Conservation (phyloP, 2,329 filamentous ascomycete genomes). For the Aschersonia sp. region DNA sequence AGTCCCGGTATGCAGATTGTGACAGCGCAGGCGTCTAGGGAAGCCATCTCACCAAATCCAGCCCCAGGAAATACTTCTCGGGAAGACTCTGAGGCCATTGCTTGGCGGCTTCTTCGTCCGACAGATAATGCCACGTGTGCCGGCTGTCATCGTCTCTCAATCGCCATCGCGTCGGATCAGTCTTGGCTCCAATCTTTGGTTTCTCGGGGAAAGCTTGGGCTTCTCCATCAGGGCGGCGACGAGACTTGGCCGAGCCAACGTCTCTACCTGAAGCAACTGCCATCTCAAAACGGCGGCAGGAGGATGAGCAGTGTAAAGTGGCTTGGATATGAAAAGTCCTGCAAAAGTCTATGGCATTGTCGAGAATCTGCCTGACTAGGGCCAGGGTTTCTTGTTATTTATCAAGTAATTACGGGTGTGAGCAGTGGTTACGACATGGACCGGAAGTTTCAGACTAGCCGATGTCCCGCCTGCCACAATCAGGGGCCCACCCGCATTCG, state of each 20-base stretch:
- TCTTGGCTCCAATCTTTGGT: slow-evolving; percentile 40
- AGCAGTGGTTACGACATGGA: not conserved
- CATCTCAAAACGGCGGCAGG: slow-evolving; percentile 7
- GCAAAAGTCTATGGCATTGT: not conserved
- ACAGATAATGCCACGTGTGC: slow-evolving; percentile 90
- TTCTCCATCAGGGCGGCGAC: slow-evolving; percentile 28
- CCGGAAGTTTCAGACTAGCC: not conserved
- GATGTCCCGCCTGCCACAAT: not conserved
- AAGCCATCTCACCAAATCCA: slow-evolving; percentile 49
- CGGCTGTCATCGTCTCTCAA: slow-evolving; percentile 68
- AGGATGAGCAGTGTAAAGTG: not conserved
- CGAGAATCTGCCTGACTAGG: no score
- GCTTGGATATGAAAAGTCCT: not conserved
- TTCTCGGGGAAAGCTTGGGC: slow-evolving; percentile 26
- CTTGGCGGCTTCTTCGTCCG: slow-evolving; percentile 52
- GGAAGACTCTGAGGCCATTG: slow-evolving; percentile 75
- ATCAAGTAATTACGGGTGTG: not conserved
- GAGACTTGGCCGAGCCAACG: slow-evolving; percentile 16
- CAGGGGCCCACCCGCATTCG: not conserved
- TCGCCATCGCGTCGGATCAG: slow-evolving; percentile 74
- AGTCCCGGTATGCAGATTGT: not conserved
- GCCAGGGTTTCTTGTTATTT: no score
- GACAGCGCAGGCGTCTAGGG: not conserved
- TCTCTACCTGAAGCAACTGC: slow-evolving; percentile 15
- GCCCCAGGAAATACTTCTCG: slow-evolving; percentile 79